phyloP scores from a whole-genome alignment of 768 basidiomycete species.

The Kwoniella botswanensis region DNA sequence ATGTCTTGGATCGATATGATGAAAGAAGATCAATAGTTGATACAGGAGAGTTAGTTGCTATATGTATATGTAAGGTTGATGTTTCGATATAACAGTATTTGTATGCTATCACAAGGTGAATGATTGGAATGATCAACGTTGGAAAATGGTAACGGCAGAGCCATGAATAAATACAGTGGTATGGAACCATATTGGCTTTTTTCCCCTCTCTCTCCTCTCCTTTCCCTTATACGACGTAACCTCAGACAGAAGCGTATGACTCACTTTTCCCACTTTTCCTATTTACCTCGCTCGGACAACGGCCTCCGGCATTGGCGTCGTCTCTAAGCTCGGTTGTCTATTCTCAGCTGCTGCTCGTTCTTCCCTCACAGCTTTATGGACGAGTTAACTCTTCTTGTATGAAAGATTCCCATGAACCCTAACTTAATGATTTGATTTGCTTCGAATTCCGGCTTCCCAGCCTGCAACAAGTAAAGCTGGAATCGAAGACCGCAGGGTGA shows the following conservation, averaged over 20 bases:
- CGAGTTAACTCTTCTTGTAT: not conserved
- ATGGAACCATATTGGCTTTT: not conserved
- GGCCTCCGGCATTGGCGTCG: constrained; percentile 2
- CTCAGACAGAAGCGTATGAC: no score
- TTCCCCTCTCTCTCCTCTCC: no score
- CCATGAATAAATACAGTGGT: not conserved
- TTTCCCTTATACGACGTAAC: no score
- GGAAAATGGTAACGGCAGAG: not conserved
- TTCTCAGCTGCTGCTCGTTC: no score
- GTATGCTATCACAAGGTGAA: no score
- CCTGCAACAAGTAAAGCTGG: not conserved
- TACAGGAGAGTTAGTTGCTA: no score
- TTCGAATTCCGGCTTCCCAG: not conserved
- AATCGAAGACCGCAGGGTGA: not conserved
- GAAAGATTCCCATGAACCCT: constrained; percentile 10
- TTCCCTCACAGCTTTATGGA: no score
- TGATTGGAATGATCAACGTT: not conserved
- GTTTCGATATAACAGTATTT: no score
- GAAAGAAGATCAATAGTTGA: no score
- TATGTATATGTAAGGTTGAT: no score
- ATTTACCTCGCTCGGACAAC: not conserved
- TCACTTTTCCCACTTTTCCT: no score
- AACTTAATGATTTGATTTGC: not conserved
- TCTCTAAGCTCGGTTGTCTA: not conserved
- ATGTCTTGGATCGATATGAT: no score